Evolutionary conservation across 805 yeast genomes (phyloP), one percentile per base, ranked within the genome.

Genomic region (Hanseniaspora jakobsenii): DNA sequence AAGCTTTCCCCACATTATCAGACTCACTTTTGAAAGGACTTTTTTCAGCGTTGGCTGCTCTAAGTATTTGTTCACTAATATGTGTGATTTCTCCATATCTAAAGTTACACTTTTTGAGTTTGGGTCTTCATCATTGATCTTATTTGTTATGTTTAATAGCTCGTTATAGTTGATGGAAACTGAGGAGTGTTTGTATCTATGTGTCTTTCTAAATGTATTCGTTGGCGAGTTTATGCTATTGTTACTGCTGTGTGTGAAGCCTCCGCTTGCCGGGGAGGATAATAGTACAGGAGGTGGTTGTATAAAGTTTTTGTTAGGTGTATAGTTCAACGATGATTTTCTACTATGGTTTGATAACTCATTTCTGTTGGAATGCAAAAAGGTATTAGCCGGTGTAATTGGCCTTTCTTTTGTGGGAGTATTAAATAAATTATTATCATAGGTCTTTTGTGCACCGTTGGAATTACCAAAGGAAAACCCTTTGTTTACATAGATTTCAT

Each of bases 111-210:
- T 5, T 7, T 7, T 18, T 3, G 26, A 27, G 4, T 14, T 14
- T 7, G 30, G 26, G n/a, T 37, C 32, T 23, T 34, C 38, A 9
- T 23, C 13, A 13, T 35, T 14, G 14, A 42, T 36, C 17, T 42
- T 42, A 18, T 42, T 42, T 23, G 46, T 42, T 3, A 42, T 34
- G 24, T 42, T 42, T 18, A 42, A 14, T 16, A 42, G 12, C 8
- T 42, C 46, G 10, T 42, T 42, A 14, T 42, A 45, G 16, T 45
- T 45, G n/a, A 45, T 45, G 9, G 48, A 38, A 9, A 45, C 48
- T 22, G 48, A 46, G 3, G 48, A 46, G 21, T 46, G 48, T 14
- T 46, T 46, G 18, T 46, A 46, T 40, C 42, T 46, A 26, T 46
- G 48, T 14, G 44, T 35, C n/a, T 46, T 46, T 38, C 48, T 40